Conservation (phyloP, 495 filamentous ascomycete genomes). For the Hypomontagnella submonticulosa region DNA sequence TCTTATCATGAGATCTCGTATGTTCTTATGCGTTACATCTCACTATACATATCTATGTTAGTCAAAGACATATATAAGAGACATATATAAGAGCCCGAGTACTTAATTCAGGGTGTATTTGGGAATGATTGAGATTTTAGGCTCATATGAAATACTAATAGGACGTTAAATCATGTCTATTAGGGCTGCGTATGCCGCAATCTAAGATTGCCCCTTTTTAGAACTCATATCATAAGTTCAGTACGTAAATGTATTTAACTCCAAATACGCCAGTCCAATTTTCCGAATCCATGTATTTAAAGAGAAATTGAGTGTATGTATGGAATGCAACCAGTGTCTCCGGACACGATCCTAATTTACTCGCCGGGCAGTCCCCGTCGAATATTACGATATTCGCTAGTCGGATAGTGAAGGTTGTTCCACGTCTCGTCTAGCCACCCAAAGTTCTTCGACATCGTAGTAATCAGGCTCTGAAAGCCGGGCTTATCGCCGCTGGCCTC, state of each 20-base stretch:
- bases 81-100: no score
- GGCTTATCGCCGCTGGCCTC: conserved; percentile 79
- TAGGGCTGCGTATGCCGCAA: not conserved
- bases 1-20: not conserved
- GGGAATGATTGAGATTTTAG: no score
- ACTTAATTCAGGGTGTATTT: no score
- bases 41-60: not conserved
- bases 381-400: conserved; percentile 78
- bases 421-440: conserved; percentile 64
- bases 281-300: conserved; percentile 14
- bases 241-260: not conserved
- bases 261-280: conserved; percentile 15
- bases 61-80: no score
- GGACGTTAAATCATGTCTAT: conserved; percentile 13
- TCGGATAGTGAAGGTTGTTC: conserved; percentile 73
- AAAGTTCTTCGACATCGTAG: conserved; percentile 65
- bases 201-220: conserved; percentile 7
- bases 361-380: conserved; percentile 59
- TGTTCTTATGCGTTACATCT: conserved; percentile 1
- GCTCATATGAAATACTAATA: not conserved
- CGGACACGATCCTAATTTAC: conserved; percentile 13
- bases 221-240: not conserved
- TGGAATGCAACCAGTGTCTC: not conserved
- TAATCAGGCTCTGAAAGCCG: conserved; percentile 70
- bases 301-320: conserved; percentile 5